Conservation (phyloP, 805 yeast species). For the Myxozyma neglecta region DNA sequence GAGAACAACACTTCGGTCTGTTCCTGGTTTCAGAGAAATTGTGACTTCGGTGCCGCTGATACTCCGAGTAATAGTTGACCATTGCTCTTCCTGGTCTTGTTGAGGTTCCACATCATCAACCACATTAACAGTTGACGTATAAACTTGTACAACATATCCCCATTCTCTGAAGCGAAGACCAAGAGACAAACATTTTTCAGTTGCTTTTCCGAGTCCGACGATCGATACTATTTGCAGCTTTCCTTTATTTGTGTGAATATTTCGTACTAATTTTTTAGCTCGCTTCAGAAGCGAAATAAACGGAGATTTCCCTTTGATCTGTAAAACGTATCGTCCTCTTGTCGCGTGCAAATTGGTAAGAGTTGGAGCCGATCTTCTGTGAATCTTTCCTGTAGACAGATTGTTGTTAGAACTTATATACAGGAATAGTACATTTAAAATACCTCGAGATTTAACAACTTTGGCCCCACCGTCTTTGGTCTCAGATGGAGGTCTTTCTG, state of each 20-base stretch:
- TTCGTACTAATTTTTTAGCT: constrained; percentile 10
- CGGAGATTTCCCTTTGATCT: constrained; percentile 25
- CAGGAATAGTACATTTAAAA: not conserved
- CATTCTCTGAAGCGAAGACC: constrained; percentile 20
- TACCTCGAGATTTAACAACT: not conserved
- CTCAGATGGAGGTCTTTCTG: no score
- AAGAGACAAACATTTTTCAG: constrained; percentile 25
- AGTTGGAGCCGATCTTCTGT: not conserved
- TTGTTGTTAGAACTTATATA: no score
- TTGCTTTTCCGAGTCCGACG: constrained; percentile 24
- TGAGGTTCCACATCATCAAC: constrained; percentile 15
- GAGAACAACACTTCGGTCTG: not conserved
- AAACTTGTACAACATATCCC: constrained; percentile 15
- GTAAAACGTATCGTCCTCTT: not conserved
- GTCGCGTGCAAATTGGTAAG: not conserved
- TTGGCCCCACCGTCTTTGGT: not conserved
- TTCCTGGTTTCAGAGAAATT: not conserved
- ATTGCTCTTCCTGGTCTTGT: not conserved
- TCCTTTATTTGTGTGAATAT: constrained; percentile 5
- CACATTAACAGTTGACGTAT: constrained; percentile 11
- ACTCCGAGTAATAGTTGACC: not conserved
- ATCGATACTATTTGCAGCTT: constrained; percentile 2
- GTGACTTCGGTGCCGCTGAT: constrained; percentile 1
- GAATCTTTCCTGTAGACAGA: not conserved
- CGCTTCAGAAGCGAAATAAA: constrained; percentile 29